Conservation (phyloP, 495 filamentous ascomycete genomes). For the Umbilicaria muhlenbergii region DNA sequence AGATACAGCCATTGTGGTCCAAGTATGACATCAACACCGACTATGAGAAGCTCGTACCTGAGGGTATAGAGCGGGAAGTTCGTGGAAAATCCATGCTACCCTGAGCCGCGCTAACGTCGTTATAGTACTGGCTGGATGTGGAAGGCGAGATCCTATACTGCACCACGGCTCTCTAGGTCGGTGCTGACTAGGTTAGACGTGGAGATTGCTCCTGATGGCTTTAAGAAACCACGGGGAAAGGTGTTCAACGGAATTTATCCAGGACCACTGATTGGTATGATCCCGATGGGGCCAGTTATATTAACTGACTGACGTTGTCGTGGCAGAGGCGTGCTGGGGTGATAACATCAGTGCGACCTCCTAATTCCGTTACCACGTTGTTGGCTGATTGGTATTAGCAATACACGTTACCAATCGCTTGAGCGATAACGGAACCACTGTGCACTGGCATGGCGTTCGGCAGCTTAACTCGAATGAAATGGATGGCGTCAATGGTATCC, state of each 20-base stretch:
- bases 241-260: constrained; percentile 16
- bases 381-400: neutral
- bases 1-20: constrained; percentile 12
- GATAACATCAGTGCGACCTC: constrained; percentile 8
- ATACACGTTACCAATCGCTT: constrained; percentile 21
- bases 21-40: constrained; percentile 39
- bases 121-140: constrained; percentile 2
- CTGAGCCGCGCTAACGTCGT: neutral
- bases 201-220: constrained; percentile 1
- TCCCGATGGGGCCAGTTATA: neutral
- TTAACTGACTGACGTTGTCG: neutral
- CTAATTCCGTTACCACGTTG: neutral
- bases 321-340: constrained; percentile 12
- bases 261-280: constrained; percentile 19
- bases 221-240: constrained; percentile 3
- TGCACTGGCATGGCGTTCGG: constrained; percentile 44
- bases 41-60: constrained; percentile 29
- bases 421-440: constrained; percentile 22
- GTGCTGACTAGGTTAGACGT: neutral
- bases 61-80: constrained; percentile 10
- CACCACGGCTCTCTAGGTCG: too few relatives aligned
- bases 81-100: neutral
- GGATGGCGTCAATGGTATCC: constrained; percentile 31
- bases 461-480: constrained; percentile 29
- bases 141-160: neutral